phyloP scores from a whole-genome alignment of 106 monocot genomes.

The Posidonia australis region DNA sequence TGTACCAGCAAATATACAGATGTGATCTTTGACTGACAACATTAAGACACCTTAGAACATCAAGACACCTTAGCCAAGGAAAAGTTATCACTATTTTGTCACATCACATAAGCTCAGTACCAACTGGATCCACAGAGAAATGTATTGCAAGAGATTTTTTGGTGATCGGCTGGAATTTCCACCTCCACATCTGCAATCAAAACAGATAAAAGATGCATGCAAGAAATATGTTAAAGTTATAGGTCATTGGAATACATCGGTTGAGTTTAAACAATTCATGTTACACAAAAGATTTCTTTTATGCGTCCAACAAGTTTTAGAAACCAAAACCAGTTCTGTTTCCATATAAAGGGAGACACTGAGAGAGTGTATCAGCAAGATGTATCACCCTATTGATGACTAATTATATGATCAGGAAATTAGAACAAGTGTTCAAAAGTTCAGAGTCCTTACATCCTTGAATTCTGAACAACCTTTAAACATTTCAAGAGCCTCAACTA shows the following conservation, averaged over 20 bases:
- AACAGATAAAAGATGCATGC: background rate
- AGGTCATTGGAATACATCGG: no score
- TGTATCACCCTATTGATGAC: no score
- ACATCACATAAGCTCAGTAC: slow-evolving; percentile 57
- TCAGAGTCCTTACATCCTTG: slow-evolving; percentile 48
- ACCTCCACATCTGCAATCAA: slow-evolving; percentile 57
- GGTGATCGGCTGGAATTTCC: slow-evolving; percentile 45
- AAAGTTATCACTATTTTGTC: background rate
- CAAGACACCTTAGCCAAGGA: no score
- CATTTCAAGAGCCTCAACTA: slow-evolving; percentile 57
- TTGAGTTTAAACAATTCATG: background rate
- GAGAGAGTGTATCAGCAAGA: no score
- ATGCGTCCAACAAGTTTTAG: background rate
- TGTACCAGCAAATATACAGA: no score
- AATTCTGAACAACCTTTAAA: slow-evolving; percentile 60
- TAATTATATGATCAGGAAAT: background rate
- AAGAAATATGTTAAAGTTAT: background rate
- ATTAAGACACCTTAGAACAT: no score
- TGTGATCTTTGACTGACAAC: no score
- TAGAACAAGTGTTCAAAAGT: background rate
- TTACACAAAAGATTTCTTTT: background rate
- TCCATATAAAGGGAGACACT: background rate
- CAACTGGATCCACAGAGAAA: slow-evolving; percentile 75
- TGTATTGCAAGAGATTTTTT: slow-evolving; percentile 40
- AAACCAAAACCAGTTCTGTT: background rate